Base-by-base conservation (phyloP, 176 grass and related monocot species). In the Ensete glaucum region DNA sequence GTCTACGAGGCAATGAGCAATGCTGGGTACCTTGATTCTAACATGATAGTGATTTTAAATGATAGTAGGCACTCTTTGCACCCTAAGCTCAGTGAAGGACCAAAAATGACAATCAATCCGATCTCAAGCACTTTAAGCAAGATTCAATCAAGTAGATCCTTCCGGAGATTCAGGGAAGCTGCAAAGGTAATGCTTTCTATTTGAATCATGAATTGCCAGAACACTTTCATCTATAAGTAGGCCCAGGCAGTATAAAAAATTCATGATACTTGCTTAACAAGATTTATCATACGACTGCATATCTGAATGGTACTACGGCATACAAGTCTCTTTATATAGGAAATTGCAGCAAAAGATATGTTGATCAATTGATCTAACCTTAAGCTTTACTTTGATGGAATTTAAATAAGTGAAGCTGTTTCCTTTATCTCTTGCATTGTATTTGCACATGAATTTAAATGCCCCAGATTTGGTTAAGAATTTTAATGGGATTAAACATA, bases 21-120 rank as follows among this genome's bases (percentile, higher is more conserved):
- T 84, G 90, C 86, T 54, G 90, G 87, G 55, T 92, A 84, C 72
- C 86, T 92, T 53, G 84, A 92, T 77, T 92, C 83, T 53, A 92
- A 92, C 53, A 92, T 92, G 90, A 85, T 92, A 75, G 86, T 92
- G 63, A 87, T 92, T 84, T 82, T 92, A 82, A 92, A 89, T 83
- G 90, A 92, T 53, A 89, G 78, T 29, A 55, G 76, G 14, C 81
- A 89, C 51, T 84, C 84, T 49, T 81, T 85, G 66, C 84, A 89
- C 77, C 81, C 81, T 74, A 92, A 86, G 74, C 63, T 81, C 52
- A 67, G 70, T 81, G 80, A 82, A 21, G 64, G 24, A 16, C 63
- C 78, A 78, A 86, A 81, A 77, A 88, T 82, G 85, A 81, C 82
- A 34, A 70, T 89, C 29, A 92, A 87, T 84, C 75, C 87, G n/a